Conservation (phyloP, 768 basidiomycete species). For the Rhodosporidiobolus sp. region DNA sequence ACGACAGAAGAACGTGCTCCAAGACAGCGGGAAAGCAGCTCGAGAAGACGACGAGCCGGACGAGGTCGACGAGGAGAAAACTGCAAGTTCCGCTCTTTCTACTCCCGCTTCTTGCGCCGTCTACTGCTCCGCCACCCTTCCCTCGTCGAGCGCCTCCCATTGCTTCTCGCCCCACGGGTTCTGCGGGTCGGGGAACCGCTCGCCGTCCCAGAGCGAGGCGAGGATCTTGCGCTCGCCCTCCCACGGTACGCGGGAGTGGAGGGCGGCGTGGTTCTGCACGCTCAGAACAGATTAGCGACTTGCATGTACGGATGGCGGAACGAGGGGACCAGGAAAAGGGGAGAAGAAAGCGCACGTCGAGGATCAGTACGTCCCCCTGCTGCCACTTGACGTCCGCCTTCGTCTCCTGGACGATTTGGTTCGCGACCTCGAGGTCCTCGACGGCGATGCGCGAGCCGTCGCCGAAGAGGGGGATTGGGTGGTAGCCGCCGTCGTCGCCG, state of each 20-base stretch:
- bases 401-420: conserved; percentile 5
- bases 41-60: too few relatives aligned
- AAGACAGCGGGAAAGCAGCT: too few relatives aligned
- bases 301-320: too few relatives aligned
- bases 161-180: not conserved
- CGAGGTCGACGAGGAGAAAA: too few relatives aligned
- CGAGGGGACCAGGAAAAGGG: too few relatives aligned
- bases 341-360: conserved; percentile 1
- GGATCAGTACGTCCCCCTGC: conserved; percentile 11
- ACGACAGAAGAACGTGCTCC: too few relatives aligned
- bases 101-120: too few relatives aligned
- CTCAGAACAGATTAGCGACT: not conserved
- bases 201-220: conserved; percentile 1
- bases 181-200: not conserved
- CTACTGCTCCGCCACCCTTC: too few relatives aligned
- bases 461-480: conserved; percentile 2
- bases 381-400: conserved; percentile 8
- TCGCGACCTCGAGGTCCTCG: not conserved
- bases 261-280: not conserved
- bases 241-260: not conserved
- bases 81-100: too few relatives aligned
- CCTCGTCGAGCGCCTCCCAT: not conserved
- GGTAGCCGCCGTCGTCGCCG: conserved; percentile 9
- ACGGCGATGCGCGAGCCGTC: conserved; percentile 10
- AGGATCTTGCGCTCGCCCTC: conserved; percentile 2